Conservation (phyloP, 306 rosid species). For the Vicia sativa region DNA sequence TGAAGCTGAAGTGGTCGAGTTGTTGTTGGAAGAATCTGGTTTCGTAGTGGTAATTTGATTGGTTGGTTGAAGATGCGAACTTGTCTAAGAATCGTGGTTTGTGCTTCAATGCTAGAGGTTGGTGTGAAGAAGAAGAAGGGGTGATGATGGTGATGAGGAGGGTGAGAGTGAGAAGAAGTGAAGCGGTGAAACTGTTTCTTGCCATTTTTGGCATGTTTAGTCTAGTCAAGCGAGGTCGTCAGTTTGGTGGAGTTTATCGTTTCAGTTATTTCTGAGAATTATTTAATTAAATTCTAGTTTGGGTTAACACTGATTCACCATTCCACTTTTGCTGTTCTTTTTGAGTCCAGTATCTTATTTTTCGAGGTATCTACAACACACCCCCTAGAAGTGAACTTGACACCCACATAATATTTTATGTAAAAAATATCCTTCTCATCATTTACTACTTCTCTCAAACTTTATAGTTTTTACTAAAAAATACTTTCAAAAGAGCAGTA, state of each 20-base stretch:
- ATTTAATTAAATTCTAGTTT: no score
- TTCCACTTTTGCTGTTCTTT: no score
- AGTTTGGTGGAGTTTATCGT: background rate
- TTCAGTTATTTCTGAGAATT: background rate
- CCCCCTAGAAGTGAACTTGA: no score
- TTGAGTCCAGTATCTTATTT: no score
- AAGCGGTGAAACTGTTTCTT: slow-evolving; percentile 24
- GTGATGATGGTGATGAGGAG: slow-evolving; percentile 2
- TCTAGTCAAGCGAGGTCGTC: background rate
- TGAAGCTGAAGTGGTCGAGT: slow-evolving; percentile 86
- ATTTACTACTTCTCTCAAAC: no score
- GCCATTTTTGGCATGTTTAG: slow-evolving; percentile 25
- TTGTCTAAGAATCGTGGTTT: slow-evolving; percentile 53
- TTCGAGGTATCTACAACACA: no score
- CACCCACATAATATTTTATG: no score
- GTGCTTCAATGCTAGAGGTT: slow-evolving; percentile 35
- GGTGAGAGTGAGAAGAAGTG: background rate
- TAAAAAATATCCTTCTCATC: no score
- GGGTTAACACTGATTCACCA: no score
- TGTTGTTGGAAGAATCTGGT: slow-evolving; percentile 65
- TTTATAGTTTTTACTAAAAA: no score
- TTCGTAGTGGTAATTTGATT: slow-evolving; percentile 48
- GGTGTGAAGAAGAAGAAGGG: slow-evolving; percentile 22
- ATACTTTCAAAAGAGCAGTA: no score
- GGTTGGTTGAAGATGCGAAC: slow-evolving; percentile 37